Conservation (phyloP, 2,329 filamentous ascomycete species). For the Aspergillus piperis region DNA sequence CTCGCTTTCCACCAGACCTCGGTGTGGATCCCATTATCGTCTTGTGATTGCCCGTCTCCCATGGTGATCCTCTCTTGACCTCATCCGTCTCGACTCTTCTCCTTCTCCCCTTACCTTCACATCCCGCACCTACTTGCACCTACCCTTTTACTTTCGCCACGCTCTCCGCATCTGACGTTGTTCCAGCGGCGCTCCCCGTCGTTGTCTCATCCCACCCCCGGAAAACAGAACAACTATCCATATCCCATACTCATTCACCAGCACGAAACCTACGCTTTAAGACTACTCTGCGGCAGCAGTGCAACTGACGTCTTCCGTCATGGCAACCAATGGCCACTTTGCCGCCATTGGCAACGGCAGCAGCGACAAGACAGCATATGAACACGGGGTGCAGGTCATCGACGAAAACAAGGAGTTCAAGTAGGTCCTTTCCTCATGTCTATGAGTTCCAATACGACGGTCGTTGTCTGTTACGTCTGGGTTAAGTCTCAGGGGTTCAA, state of each 20-base stretch:
- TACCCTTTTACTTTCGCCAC: conserved; percentile 10
- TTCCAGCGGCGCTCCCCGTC: conserved; percentile 4
- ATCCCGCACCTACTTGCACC: conserved; percentile 10
- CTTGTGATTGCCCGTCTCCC: conserved; percentile 18
- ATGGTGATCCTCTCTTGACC: conserved; percentile 12
- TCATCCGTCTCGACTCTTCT: conserved; percentile 12
- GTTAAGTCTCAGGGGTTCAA: neutral
- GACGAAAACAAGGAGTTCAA: conserved; percentile 97
- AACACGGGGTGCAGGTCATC: conserved; percentile 95
- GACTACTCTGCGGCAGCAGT: conserved; percentile 6
- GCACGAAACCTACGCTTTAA: neutral
- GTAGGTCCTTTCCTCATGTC: conserved; percentile 53
- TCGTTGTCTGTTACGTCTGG: neutral
- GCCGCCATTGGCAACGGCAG: conserved; percentile 43
- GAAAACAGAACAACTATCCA: neutral
- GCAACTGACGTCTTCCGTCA: conserved; percentile 24
- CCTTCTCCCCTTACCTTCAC: conserved; percentile 12
- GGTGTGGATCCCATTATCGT: neutral
- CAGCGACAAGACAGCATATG: conserved; percentile 57
- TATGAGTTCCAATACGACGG: neutral
- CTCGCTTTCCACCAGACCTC: conserved; percentile 4
- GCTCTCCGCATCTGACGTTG: conserved; percentile 21
- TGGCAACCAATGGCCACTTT: conserved; percentile 51
- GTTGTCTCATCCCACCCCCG: neutral
- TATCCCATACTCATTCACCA: neutral